Base-by-base conservation (phyloP, 208 protist species). In the Leishmania turanica region DNA sequence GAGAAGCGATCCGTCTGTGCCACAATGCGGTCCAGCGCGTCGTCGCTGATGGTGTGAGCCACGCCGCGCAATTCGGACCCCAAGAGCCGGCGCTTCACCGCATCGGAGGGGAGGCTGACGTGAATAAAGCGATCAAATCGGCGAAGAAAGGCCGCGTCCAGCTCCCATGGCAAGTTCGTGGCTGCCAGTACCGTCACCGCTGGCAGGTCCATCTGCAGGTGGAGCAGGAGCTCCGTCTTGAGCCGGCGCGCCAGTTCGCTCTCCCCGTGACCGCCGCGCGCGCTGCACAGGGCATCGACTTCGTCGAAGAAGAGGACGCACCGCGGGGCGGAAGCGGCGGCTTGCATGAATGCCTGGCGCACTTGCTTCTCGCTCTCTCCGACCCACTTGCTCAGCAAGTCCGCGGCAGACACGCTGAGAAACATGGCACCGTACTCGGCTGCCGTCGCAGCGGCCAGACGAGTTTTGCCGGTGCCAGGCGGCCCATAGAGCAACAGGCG, bases 181-280 rank as follows among this genome's bases (percentile, higher is more conserved):
- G 97, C 97, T 9, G 92, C 97, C 31, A 99, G 56, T 60, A 99
- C 85, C 27, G 92, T 88, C 45, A 98, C 88, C 1, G 84, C 75
- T 0, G 83, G 51, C n/a, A 89, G 64, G 17, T 91, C 60, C 15
- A 73, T 89, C 73, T 98, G 90, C 69, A 98, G 80, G 78, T 99
- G 98, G 4, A 99, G 93, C 1, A 99, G 92, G 53, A 99, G 98
- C 90, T 99, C 99, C 40, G 99, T 99, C 88, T 99, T 99, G 60
- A 99, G 92, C 27, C 99, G 92, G 19, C 99, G 90, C 9, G 98
- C 91, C 3, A 91, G 88, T 72, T 98, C 95, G 47, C 91, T 95
- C 86, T 98, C 96, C 13, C 89, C 88, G 21, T 86, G 69, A 60
- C 75, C 88, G 71, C 93, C 93, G 34, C 98, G 89, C 34, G 75